Conservation (phyloP, 257 asterid species). For the Solanum boliviense region DNA sequence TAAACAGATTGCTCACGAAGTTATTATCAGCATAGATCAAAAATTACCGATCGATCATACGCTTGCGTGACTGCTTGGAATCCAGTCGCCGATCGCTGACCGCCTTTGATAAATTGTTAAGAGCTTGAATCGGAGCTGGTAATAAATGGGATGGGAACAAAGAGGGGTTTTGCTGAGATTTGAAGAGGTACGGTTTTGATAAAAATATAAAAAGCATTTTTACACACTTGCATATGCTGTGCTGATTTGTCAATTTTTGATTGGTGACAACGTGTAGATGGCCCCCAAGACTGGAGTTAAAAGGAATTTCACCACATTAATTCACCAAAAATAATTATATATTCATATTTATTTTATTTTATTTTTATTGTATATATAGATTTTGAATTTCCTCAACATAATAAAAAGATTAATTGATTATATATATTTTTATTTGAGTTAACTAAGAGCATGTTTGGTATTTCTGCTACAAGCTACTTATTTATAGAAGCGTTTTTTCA, state of each 20-base stretch:
- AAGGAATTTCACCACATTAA: neutral
- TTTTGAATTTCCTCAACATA: neutral
- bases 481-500: too few relatives aligned
- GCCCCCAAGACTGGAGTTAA: neutral
- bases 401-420: too few relatives aligned
- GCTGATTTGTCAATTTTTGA: neutral
- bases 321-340: neutral
- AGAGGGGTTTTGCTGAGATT: neutral
- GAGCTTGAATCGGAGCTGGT: neutral
- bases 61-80: neutral
- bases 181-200: neutral
- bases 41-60: neutral
- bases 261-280: neutral
- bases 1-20: neutral
- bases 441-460: too few relatives aligned
- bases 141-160: neutral
- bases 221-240: neutral
- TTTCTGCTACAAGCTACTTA: too few relatives aligned
- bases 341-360: too few relatives aligned
- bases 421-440: neutral
- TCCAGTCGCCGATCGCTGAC: neutral
- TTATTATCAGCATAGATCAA: neutral
- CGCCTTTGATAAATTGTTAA: neutral
- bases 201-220: neutral
- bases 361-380: too few relatives aligned